Evolutionary conservation across 495 filamentous ascomycete species (phyloP), one percentile per base, ranked within the genome.

Genomic region (Jackrogersella minutella): DNA sequence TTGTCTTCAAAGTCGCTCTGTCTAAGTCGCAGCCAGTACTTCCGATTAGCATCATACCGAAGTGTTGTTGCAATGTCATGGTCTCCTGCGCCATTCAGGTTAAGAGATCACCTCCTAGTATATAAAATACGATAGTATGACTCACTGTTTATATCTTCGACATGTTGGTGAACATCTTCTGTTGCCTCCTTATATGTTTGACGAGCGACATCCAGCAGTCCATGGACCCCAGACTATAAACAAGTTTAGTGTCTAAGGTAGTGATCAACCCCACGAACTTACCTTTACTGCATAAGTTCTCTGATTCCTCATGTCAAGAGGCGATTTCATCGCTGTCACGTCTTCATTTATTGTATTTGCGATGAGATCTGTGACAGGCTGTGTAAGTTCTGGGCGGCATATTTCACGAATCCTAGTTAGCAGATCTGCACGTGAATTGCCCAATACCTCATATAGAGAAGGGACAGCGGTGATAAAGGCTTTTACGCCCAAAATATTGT

Each of bases 271-370:
- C n/a, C n/a, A n/a, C n/a, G n/a, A n/a, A n/a, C n/a, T 59, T 68
- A 92, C 92, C 81, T 90, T 95, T 34, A 99, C 87, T 52, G 95
- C 95, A 77, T 96, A 97, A 10, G 91, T 93, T 47, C 95, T 83
- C 74, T 99, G 96, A 68, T 97, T 96, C 51, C 93, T 86, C 53
- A 96, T 80, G 61, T 97, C 95, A 8, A 98, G 83, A 2, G 95
- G 91, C 37, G 87, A 86, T 49, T 84, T 91, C 64, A 91, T 88
- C 70, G 90, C 96, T 2, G 82, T 84, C 1, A 91, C 89, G 74
- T 95, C 90, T 46, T 91, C 86, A 59, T 98, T 96, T 65, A 99
- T 89, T 0, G 86, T 87, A 24, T 79, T 74, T 46, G 86, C 78
- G 55, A 98, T 93, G 2, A 92, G 68, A 6, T 81, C 73, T 52